These are phyloP conservation scores for Raddia distichophylla DNA, from an alignment of 176 grass and related monocot genomes.

Conservation along the genomic window DNA sequence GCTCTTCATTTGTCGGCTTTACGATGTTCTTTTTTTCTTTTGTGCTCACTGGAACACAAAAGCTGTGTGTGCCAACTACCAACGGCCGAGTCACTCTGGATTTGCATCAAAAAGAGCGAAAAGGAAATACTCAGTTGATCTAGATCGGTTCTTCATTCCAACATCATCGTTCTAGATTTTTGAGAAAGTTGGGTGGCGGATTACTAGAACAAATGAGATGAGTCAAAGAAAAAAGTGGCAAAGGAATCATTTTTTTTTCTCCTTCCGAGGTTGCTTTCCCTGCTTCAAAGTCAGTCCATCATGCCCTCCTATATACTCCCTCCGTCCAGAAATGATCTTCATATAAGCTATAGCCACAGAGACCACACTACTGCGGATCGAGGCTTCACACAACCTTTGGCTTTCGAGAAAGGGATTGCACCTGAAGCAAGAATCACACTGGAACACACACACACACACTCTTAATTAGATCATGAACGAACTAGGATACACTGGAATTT, in stretches of 20 bases:
- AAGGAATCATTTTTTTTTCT: conserved; percentile 26
- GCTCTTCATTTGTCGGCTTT: not conserved
- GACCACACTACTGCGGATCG: too few relatives aligned
- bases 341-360: too few relatives aligned
- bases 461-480: not conserved
- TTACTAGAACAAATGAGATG: not conserved
- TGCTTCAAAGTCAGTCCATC: conserved; percentile 31
- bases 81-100: not conserved
- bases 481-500: not conserved
- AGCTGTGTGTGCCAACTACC: not conserved
- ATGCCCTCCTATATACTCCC: too few relatives aligned
- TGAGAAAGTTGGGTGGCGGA: not conserved
- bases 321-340: too few relatives aligned
- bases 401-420: conserved; percentile 4
- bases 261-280: conserved; percentile 44
- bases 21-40: not conserved
- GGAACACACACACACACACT: not conserved
- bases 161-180: not conserved
- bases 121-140: not conserved
- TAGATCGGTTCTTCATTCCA: not conserved
- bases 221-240: not conserved
- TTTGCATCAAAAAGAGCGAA: not conserved
- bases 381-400: too few relatives aligned
- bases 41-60: not conserved
- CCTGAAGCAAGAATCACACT: not conserved